These are phyloP conservation scores for Pharus latifolius DNA, from an alignment of 176 grass and related monocot species.

Conservation along the genomic window DNA sequence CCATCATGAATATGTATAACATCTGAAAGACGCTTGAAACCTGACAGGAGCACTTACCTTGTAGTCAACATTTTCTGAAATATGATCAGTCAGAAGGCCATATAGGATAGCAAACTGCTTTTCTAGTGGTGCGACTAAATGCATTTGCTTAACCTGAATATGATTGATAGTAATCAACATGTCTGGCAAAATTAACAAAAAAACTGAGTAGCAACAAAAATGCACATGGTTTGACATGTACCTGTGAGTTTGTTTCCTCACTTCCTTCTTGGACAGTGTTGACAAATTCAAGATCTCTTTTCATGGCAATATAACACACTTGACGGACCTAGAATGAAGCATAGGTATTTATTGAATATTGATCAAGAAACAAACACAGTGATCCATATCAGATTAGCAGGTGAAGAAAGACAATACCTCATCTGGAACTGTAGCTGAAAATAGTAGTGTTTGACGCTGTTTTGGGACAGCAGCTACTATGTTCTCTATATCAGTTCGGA, in stretches of 20 bases:
- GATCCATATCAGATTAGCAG: background rate
- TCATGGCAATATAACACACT: conserved; percentile 94
- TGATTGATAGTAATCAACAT: conserved; percentile 14
- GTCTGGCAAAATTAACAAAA: background rate
- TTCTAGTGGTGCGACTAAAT: conserved; percentile 79
- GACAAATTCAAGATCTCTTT: conserved; percentile 89
- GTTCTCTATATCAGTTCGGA: conserved; percentile 85
- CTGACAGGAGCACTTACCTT: conserved; percentile 46
- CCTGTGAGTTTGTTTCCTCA: conserved; percentile 93
- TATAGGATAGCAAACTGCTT: conserved; percentile 87
- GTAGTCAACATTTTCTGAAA: conserved; percentile 83
- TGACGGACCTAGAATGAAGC: conserved; percentile 67
- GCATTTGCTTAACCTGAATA: conserved; percentile 91
- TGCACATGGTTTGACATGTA: conserved; percentile 6
- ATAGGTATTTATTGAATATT: conserved; percentile 8
- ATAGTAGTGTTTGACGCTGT: conserved; percentile 83
- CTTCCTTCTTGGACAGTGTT: conserved; percentile 93
- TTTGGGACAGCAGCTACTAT: conserved; percentile 81
- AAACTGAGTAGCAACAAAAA: background rate
- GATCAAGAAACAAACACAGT: conserved; percentile 11
- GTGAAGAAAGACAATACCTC: conserved; percentile 35
- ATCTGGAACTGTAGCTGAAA: conserved; percentile 94
- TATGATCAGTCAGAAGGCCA: conserved; percentile 76
- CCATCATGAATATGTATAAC: background rate
- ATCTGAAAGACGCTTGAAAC: background rate